Evolutionary conservation across 257 asterid genomes (phyloP).

Genomic region (Solanum tarijense): DNA sequence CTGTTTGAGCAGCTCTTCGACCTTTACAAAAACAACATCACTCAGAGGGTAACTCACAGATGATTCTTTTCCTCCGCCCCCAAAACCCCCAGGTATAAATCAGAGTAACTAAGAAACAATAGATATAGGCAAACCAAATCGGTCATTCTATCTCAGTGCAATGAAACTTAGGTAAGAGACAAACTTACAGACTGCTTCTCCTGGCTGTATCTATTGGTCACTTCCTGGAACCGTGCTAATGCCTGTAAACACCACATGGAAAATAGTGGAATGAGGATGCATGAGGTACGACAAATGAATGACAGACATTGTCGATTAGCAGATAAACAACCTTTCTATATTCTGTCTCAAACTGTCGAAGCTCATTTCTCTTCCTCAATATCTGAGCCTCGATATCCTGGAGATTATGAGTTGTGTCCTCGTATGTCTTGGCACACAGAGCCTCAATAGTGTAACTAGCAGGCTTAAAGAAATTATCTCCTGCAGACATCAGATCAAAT

Average conservation of each 20-base stretch:
- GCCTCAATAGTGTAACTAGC: constrained; percentile 87
- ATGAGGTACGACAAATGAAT: neutral
- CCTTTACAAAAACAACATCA: constrained; percentile 31
- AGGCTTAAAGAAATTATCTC: constrained; percentile 96
- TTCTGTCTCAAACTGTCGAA: constrained; percentile 94
- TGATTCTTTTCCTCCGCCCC: neutral
- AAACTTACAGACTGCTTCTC: constrained; percentile 91
- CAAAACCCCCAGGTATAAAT: neutral
- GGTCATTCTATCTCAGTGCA: neutral
- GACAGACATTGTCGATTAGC: neutral
- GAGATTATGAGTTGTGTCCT: constrained; percentile 76
- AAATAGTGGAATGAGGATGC: neutral
- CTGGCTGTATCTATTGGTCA: constrained; percentile 78
- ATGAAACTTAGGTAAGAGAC: neutral
- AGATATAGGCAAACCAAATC: neutral
- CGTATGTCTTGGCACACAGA: constrained; percentile 81
- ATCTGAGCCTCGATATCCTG: constrained; percentile 89
- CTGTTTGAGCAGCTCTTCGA: constrained; percentile 88
- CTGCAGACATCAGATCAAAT: constrained; percentile 33
- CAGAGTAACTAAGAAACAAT: neutral
- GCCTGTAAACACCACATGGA: constrained; percentile 43
- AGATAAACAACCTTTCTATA: constrained; percentile 64
- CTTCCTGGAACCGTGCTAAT: constrained; percentile 95
- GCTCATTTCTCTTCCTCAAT: constrained; percentile 87
- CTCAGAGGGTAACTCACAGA: neutral